Base-by-base conservation (phyloP, 352 stramenopile species). In the Blastocystis sp. region DNA sequence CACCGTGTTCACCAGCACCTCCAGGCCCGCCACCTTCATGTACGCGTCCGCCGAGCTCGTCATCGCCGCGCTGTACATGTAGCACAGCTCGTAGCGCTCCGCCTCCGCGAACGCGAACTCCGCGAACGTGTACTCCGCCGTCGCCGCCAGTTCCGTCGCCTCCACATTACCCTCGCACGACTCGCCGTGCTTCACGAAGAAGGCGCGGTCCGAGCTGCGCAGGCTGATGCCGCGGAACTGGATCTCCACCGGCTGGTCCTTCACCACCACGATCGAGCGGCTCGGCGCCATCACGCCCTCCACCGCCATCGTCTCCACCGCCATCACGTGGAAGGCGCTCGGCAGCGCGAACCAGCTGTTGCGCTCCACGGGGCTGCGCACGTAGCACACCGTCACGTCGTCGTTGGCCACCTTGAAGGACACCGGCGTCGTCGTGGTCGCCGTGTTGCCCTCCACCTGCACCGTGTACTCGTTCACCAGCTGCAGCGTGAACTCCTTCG, bases 141-240 rank as follows among this genome's bases (percentile, higher is more conserved):
- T 43, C 1, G 11, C 40, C 1, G 48, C 38, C 74, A 84, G 60
- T 14, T 79, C 43, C 69, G 1, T 0, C 1, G 59, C 48, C n/a
- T n/a, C 2, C 4, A 28, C 10, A 1, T 1, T 53, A 41, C 21
- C 66, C 34, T 4, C 41, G 53, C 74, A 84, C 2, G 17, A 9
- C 23, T 7, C 34, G 45, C 74, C 74, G 21, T 19, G 2, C 52
- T 62, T 28, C 53, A 84, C 74, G 74, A 84, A 84, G 60, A 69
- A 84, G 52, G 74, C 74, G 60, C 74, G 74, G 23, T 84, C 74
- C 45, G 45, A 52, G 19, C 28, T 45, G 43, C 74, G 74, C 56
- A 84, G 74, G 34, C 74, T 53, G 1, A 64, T n/a, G n/a, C 74
- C 74, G 60, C 53, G 74, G 74, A 84, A 84, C 74, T 84, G 74